Conservation (phyloP, 1,284 basidiomycete genomes). For the Mycosarcoma mackinlayi region DNA sequence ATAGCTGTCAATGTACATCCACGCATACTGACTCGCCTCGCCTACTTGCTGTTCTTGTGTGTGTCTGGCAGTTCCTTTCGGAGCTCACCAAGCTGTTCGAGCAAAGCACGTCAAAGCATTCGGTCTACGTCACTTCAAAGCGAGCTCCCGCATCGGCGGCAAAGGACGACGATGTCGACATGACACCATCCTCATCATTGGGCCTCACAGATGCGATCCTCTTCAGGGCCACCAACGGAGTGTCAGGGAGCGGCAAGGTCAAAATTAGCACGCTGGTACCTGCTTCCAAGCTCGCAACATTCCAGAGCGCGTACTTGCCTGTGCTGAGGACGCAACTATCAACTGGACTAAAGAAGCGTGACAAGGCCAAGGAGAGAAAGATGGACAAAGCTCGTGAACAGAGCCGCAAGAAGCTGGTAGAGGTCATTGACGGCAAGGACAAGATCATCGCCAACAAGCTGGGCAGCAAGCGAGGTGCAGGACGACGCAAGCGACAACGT, state of each 20-base stretch:
- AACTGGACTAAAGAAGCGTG: constrained; percentile 56
- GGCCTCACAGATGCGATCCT: constrained; percentile 38
- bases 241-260: constrained; percentile 41
- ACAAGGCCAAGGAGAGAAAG: constrained; percentile 66
- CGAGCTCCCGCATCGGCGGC: constrained; percentile 30
- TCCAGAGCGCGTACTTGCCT: constrained; percentile 52
- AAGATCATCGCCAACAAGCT: constrained; percentile 49
- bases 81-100: constrained; percentile 55
- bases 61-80: constrained; percentile 49
- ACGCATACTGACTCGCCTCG: background rate
- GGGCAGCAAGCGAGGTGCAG: constrained; percentile 58
- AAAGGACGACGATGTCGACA: constrained; percentile 35
- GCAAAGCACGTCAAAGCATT: constrained; percentile 47
- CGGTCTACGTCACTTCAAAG: constrained; percentile 62
- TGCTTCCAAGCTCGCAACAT: constrained; percentile 40
- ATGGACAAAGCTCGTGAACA: constrained; percentile 55
- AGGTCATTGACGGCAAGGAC: constrained; percentile 53
- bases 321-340: constrained; percentile 56
- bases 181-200: constrained; percentile 37
- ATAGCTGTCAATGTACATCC: background rate
- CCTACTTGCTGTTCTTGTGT: background rate
- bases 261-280: constrained; percentile 56
- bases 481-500: constrained; percentile 53
- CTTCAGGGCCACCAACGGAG: constrained; percentile 61
- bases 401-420: constrained; percentile 56